Conservation (phyloP, 1,284 basidiomycete genomes). For the Fomitopsis pinicola region DNA sequence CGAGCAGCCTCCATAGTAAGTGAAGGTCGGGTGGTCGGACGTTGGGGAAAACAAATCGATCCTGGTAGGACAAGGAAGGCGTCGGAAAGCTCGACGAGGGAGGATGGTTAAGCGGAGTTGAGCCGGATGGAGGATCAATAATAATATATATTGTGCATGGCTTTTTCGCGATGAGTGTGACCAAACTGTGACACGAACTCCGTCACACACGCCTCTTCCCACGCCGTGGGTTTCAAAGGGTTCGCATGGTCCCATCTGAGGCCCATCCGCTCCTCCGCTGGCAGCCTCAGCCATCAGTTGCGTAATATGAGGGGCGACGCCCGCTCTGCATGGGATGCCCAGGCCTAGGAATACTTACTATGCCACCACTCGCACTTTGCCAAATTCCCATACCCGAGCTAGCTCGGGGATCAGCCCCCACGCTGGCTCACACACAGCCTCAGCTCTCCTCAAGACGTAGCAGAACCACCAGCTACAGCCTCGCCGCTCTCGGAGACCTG, state of each 20-base stretch:
- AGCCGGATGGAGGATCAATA: conserved; percentile 7
- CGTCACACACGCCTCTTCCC: background rate
- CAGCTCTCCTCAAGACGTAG: background rate
- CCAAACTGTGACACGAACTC: background rate
- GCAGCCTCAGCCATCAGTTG: background rate
- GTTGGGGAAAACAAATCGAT: background rate
- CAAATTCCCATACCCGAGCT: background rate
- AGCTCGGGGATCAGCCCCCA: background rate
- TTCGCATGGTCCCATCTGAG: background rate
- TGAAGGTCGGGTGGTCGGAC: conserved; percentile 4
- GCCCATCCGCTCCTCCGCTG: background rate
- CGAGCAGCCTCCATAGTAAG: conserved; percentile 41
- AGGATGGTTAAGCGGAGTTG: conserved; percentile 3
- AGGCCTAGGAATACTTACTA: background rate
- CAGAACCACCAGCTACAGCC: background rate
- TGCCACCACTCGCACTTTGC: background rate
- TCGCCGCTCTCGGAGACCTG: too few species aligned
- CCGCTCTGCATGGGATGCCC: background rate
- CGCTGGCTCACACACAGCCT: background rate
- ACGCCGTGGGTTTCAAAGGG: background rate
- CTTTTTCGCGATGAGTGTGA: background rate
- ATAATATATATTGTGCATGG: conserved; percentile 15
- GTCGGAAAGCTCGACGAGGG: conserved; percentile 8
- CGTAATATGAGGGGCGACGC: background rate
- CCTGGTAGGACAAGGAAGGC: conserved; percentile 7